phyloP scores from a whole-genome alignment of 2,329 filamentous ascomycete genomes.

The Alternaria sp. region DNA sequence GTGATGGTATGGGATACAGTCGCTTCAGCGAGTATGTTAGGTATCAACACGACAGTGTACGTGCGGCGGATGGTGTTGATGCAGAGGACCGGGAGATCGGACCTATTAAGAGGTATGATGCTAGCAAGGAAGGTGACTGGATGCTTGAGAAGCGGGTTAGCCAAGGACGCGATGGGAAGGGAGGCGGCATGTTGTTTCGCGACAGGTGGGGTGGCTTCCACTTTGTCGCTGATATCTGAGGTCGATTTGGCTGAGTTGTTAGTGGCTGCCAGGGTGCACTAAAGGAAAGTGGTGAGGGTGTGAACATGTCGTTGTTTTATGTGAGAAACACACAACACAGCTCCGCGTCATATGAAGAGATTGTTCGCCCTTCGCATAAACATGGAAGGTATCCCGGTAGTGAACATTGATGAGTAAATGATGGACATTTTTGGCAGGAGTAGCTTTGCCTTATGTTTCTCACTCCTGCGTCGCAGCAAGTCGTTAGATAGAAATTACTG shows the following conservation, averaged over 20 bases:
- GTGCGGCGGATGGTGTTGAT: constrained; percentile 19
- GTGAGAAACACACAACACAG: not conserved
- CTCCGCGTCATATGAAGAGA: not conserved
- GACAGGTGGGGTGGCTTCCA: constrained; percentile 24
- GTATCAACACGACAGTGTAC: constrained; percentile 4
- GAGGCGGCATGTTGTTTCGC: constrained; percentile 28
- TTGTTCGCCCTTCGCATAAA: not conserved
- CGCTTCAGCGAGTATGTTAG: constrained; percentile 27
- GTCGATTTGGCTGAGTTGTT: not conserved
- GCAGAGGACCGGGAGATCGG: constrained; percentile 17
- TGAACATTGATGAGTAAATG: not conserved
- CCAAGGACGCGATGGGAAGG: constrained; percentile 12
- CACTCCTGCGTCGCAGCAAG: not conserved
- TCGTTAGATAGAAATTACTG: too few species aligned
- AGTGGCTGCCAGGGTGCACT: not conserved
- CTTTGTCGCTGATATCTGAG: constrained; percentile 26
- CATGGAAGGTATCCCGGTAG: too few species aligned
- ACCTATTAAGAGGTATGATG: constrained; percentile 25
- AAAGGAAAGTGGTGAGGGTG: not conserved
- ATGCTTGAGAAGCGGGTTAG: constrained; percentile 25
- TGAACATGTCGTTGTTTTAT: not conserved
- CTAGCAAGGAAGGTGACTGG: constrained; percentile 26
- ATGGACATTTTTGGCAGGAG: not conserved
- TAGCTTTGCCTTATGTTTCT: not conserved
- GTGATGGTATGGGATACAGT: constrained; percentile 15